Base-by-base conservation (phyloP, 768 basidiomycete genomes). In the Xanthoconium purpureum region DNA sequence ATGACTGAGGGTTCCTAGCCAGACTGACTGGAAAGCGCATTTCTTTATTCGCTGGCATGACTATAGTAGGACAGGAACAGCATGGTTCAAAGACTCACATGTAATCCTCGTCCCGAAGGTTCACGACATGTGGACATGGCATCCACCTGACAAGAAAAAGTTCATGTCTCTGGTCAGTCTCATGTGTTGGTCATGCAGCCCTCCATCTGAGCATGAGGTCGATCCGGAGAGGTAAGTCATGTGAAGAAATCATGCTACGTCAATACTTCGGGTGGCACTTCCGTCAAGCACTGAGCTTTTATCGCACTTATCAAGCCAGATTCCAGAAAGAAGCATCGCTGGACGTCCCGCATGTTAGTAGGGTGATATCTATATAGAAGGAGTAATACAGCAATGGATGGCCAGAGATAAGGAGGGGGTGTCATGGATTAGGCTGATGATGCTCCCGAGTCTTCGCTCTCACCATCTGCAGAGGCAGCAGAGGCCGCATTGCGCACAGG, bases 401-500 rank as follows among this genome's bases (percentile, higher is more conserved):
- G 36, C 54, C 63, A 64, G 61, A 63, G 62, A 68, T 63, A 69
- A 62, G 60, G 54, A 58, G 49, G 52, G 62, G 52, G 62, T 57
- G 55, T 45, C 53, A 61, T 70, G 57, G 48, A 68, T 70, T 55
- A 71, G 64, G 68, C 52, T 51, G 70, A 71, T 54, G 66, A 73
- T 55, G 71, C 64, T 46, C 70, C 70, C 47, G 70, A 71, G 55
- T 71, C 70, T 60, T 89, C 88, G 62, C 83, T 86, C 75, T 87
- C 87, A 63, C 79, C 84, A 63, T 84, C 83, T 50, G 74, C 78
- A 64, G 74, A 68, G 44, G 77, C 73, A 42, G 73, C 75, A 65
- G 71, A 66, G 9, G 59, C 70, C 13, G 72, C 69, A 50, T 79
- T 82, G 66, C 86, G 81, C 59, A 90, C 83, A 40, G 87, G 87